These are phyloP conservation scores for Volvariella surrecta DNA, from an alignment of 1,284 basidiomycete species.

Conservation along the genomic window DNA sequence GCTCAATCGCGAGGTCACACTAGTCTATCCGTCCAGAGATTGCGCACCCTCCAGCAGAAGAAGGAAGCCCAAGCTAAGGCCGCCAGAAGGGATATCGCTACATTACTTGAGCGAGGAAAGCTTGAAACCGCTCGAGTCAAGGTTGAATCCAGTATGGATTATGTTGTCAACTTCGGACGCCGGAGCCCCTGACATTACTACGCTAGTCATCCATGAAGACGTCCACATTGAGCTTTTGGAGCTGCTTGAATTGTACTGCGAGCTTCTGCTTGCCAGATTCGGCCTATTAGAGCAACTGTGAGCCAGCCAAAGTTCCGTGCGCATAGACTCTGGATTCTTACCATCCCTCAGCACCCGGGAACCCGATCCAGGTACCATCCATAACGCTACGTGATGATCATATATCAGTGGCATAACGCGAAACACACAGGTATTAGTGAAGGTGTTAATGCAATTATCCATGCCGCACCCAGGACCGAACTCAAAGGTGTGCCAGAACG, in stretches of 20 bases:
- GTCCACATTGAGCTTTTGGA: constrained; percentile 83
- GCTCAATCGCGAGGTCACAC: constrained; percentile 4
- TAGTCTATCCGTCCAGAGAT: constrained; percentile 85
- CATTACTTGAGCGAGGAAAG: constrained; percentile 72
- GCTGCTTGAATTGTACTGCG: constrained; percentile 88
- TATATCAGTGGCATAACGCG: too few species aligned
- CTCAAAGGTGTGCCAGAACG: constrained; percentile 66
- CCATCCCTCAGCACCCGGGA: constrained; percentile 49
- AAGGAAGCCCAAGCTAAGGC: constrained; percentile 88
- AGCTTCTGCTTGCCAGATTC: constrained; percentile 89
- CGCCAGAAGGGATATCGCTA: constrained; percentile 71
- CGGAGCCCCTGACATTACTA: constrained; percentile 6
- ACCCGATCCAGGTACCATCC: constrained; percentile 69
- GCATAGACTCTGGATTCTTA: constrained; percentile 4
- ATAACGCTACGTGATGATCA: too few species aligned
- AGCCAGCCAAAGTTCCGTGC: constrained; percentile 18
- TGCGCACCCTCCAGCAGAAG: constrained; percentile 89
- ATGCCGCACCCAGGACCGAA: constrained; percentile 87
- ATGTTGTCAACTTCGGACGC: neutral
- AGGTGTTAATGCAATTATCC: constrained; percentile 61
- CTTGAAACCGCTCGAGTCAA: constrained; percentile 79
- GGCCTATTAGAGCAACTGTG: constrained; percentile 83
- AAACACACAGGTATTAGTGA: constrained; percentile 23
- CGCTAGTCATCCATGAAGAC: constrained; percentile 77
- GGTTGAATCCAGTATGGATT: constrained; percentile 61